These are phyloP conservation scores for Penicillium sclerotigenum DNA, from an alignment of 2,329 filamentous ascomycete genomes.

Conservation along the genomic window DNA sequence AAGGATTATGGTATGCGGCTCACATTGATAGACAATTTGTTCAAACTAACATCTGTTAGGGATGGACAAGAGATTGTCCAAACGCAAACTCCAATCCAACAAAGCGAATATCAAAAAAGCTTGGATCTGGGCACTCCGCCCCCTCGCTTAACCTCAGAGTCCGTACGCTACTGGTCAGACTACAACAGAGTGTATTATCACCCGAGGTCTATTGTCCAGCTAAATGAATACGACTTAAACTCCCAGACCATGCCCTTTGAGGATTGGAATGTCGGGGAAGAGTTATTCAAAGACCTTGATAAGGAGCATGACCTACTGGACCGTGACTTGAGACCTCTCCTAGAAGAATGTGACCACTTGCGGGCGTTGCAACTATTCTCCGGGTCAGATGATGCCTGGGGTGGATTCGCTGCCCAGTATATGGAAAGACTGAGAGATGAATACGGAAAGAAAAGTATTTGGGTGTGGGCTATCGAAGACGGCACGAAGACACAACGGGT, in stretches of 20 bases:
- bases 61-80: constrained; percentile 66
- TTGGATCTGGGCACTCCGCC: constrained; percentile 68
- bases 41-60: constrained; percentile 45
- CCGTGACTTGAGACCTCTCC: constrained; percentile 81
- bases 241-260: constrained; percentile 80
- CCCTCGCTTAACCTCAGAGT: constrained; percentile 62
- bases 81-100: constrained; percentile 63
- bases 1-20: constrained; percentile 45
- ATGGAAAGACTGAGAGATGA: constrained; percentile 80
- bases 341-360: constrained; percentile 89
- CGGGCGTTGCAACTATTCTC: constrained; percentile 80
- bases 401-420: constrained; percentile 70
- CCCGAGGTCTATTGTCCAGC: constrained; percentile 78
- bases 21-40: background rate
- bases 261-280: constrained; percentile 68
- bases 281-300: constrained; percentile 70
- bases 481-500: constrained; percentile 55
- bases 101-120: constrained; percentile 72
- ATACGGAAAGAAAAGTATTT: constrained; percentile 80
- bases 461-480: constrained; percentile 81
- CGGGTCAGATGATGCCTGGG: constrained; percentile 74
- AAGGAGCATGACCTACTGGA: constrained; percentile 83
- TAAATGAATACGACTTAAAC: constrained; percentile 82
- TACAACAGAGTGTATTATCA: constrained; percentile 92
- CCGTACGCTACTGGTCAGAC: constrained; percentile 95